These are phyloP conservation scores for Spiraea crenata DNA, from an alignment of 331 rosid species.

Conservation along the genomic window DNA sequence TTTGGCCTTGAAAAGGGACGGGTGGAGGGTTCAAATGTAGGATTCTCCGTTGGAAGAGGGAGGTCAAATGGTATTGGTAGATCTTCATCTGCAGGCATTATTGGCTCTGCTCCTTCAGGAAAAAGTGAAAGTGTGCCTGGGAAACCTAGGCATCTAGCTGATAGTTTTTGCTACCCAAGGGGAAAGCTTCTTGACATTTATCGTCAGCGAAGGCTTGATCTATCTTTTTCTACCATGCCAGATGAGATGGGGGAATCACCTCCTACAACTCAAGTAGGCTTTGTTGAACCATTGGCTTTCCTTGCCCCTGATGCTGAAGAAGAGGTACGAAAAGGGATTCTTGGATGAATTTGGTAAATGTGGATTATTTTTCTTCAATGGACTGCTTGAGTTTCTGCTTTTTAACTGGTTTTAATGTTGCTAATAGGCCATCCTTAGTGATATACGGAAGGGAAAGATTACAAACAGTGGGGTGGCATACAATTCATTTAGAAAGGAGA, in stretches of 20 bases:
- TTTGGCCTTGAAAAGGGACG: slow-evolving; percentile 55
- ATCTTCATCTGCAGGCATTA: slow-evolving; percentile 28
- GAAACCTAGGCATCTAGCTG: slow-evolving; percentile 31
- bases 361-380: not conserved
- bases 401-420: slow-evolving; percentile 9
- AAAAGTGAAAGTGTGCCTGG: slow-evolving; percentile 34
- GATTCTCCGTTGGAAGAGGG: slow-evolving; percentile 60
- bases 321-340: slow-evolving; percentile 36
- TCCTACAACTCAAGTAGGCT: slow-evolving; percentile 31
- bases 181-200: slow-evolving; percentile 62
- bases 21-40: slow-evolving; percentile 44
- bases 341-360: slow-evolving; percentile 5
- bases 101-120: slow-evolving; percentile 31
- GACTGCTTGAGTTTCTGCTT: slow-evolving; percentile 1
- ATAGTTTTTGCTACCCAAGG: slow-evolving; percentile 50
- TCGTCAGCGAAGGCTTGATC: slow-evolving; percentile 40
- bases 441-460: slow-evolving; percentile 52
- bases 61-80: slow-evolving; percentile 41
- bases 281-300: slow-evolving; percentile 55
- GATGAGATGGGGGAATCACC: slow-evolving; percentile 44
- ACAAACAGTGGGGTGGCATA: slow-evolving; percentile 45
- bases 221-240: slow-evolving; percentile 33
- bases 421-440: slow-evolving; percentile 38
- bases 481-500: slow-evolving; percentile 35
- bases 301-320: slow-evolving; percentile 50